A percentile compares a stretch with the other conserved stretches of the same genome.
Conservation (phyloP, 73 alveolate genomes). For the Paramecium sonneborni region DNA sequence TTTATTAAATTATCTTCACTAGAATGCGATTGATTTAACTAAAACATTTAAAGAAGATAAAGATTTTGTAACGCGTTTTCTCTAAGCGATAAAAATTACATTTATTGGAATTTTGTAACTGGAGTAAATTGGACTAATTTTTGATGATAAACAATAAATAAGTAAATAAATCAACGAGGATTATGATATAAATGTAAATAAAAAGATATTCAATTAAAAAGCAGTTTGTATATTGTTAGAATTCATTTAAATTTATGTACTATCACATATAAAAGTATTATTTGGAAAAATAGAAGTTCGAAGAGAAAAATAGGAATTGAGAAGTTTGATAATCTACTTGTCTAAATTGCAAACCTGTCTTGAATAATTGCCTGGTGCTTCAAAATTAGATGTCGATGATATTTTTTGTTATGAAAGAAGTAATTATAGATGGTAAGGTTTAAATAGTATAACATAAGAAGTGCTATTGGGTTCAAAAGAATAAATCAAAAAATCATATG, state of each 20-base stretch:
- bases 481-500: conserved; percentile 14
- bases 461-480: background rate
- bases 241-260: background rate
- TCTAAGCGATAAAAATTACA: background rate
- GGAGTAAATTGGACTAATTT: background rate
- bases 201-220: background rate
- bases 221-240: background rate
- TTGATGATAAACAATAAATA: background rate
- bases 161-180: conserved; percentile 6
- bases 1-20: background rate
- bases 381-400: conserved; percentile 46
- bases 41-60: background rate
- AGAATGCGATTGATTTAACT: background rate
- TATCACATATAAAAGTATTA: background rate
- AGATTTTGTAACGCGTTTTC: background rate
- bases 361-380: conserved; percentile 16
- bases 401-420: background rate
- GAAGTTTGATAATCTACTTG: background rate
- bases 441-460: background rate
- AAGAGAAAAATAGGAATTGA: background rate
- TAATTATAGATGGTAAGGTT: background rate
- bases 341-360: conserved; percentile 29
- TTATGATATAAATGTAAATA: background rate
- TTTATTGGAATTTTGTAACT: background rate
- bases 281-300: background rate